Evolutionary conservation across 2,329 filamentous ascomycete genomes (phyloP).

Genomic region (Scedosporium dehoogii): DNA sequence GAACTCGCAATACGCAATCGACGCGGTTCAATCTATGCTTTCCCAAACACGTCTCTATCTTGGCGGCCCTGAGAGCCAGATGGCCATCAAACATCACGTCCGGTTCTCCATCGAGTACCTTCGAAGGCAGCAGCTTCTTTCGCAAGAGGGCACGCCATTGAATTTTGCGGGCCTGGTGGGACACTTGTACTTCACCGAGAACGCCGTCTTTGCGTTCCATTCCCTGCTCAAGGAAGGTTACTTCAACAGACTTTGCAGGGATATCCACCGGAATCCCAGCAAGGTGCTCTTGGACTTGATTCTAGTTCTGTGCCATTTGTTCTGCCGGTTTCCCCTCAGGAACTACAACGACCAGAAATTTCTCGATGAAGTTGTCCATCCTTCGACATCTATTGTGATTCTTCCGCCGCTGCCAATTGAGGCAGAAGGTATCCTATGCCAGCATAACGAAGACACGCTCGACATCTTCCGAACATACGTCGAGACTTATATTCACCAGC

Average conservation of each 20-base stretch:
- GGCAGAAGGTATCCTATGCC: conserved; percentile 44
- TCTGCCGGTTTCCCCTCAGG: conserved; percentile 46
- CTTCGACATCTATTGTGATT: conserved; percentile 53
- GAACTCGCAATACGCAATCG: conserved; percentile 49
- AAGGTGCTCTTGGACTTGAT: conserved; percentile 49
- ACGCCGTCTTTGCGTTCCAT: conserved; percentile 67
- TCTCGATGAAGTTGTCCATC: conserved; percentile 36
- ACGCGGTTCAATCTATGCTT: conserved; percentile 55
- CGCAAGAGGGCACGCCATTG: conserved; percentile 48
- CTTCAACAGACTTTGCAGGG: conserved; percentile 51
- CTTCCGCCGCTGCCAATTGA: conserved; percentile 51
- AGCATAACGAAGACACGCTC: conserved; percentile 57
- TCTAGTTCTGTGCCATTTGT: conserved; percentile 61
- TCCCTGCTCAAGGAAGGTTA: conserved; percentile 62
- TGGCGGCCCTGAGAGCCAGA: conserved; percentile 56
- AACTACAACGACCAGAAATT: conserved; percentile 20
- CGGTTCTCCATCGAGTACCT: conserved; percentile 77
- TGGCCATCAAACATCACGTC: conserved; percentile 64
- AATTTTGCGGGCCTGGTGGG: conserved; percentile 64
- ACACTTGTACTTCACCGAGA: conserved; percentile 69
- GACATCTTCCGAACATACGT: conserved; percentile 60
- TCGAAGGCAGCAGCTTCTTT: conserved; percentile 56
- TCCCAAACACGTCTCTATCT: conserved; percentile 62
- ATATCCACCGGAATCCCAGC: conserved; percentile 39
- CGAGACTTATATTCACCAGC: conserved; percentile 55